A percentile compares a stretch with the other conserved stretches of the same genome.
phyloP scores from a whole-genome alignment of 2,329 filamentous ascomycete species.

The Cylindrodendrum hubeiense region DNA sequence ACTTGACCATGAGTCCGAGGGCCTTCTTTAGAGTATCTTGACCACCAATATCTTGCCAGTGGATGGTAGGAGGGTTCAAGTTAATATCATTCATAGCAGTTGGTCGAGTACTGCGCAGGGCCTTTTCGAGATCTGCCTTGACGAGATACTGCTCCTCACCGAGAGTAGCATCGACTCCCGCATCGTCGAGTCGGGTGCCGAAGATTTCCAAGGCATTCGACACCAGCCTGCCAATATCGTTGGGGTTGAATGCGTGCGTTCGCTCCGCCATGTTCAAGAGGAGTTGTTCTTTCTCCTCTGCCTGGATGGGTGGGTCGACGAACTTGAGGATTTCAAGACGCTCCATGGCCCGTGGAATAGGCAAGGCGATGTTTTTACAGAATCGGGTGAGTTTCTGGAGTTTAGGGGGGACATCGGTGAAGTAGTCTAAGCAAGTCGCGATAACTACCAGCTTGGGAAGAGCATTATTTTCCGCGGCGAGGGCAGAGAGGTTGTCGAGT shows the following conservation, averaged over 20 bases:
- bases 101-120: constrained; percentile 78
- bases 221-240: constrained; percentile 78
- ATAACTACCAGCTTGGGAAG: constrained; percentile 76
- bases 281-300: constrained; percentile 62
- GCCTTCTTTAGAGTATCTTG: constrained; percentile 79
- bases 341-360: constrained; percentile 79
- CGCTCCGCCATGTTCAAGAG: constrained; percentile 75
- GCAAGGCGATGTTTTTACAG: constrained; percentile 75
- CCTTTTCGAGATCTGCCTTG: constrained; percentile 70
- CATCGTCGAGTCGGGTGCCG: constrained; percentile 40
- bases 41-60: constrained; percentile 90
- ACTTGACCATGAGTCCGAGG: constrained; percentile 64
- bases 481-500: constrained; percentile 65
- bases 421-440: constrained; percentile 78
- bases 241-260: constrained; percentile 89
- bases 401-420: constrained; percentile 77
- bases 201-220: constrained; percentile 46
- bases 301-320: constrained; percentile 61
- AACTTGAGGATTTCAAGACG: constrained; percentile 81
- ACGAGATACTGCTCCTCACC: constrained; percentile 47
- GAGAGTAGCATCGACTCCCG: constrained; percentile 21
- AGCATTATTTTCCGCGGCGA: constrained; percentile 51
- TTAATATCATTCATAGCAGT: constrained; percentile 92
- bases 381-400: constrained; percentile 77
- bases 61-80: constrained; percentile 86